Evolutionary conservation across 306 rosid species (phyloP).

Genomic region (Trichosanthes cucumerina): DNA sequence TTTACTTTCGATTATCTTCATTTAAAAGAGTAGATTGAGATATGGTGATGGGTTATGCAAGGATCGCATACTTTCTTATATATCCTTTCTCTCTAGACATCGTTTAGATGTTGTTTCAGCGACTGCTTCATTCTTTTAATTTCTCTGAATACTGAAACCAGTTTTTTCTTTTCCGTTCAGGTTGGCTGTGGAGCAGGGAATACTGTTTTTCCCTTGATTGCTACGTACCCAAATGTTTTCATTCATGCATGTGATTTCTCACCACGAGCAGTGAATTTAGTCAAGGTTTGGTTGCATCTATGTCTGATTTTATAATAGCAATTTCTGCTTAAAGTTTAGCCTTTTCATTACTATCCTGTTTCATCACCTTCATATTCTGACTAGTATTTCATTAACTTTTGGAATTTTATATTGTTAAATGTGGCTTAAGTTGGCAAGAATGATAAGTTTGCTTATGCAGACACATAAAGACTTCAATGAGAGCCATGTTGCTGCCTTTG

Average conservation of each 20-base stretch:
- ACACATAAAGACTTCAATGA: slow-evolving; percentile 65
- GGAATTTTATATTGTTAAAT: neutral
- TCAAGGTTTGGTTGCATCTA: slow-evolving; percentile 40
- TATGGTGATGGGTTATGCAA: neutral
- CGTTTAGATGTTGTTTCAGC: neutral
- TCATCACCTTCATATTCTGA: neutral
- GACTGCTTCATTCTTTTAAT: neutral
- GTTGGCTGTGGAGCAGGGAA: slow-evolving; percentile 94
- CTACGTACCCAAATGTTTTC: slow-evolving; percentile 53
- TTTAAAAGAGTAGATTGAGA: neutral
- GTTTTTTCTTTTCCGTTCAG: slow-evolving; percentile 30
- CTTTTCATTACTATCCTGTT: neutral
- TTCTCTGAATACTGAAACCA: slow-evolving; percentile 1
- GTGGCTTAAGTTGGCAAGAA: slow-evolving; percentile 1
- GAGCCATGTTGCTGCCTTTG: slow-evolving; percentile 59
- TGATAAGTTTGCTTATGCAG: slow-evolving; percentile 29
- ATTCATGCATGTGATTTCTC: slow-evolving; percentile 94
- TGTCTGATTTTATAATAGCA: neutral
- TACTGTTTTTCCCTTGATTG: slow-evolving; percentile 77
- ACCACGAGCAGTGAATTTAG: slow-evolving; percentile 76
- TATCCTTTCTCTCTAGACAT: neutral
- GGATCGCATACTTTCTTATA: neutral
- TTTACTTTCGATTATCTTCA: neutral
- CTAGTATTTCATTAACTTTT: neutral
- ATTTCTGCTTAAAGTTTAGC: neutral